Evolutionary conservation across 2,329 filamentous ascomycete genomes (phyloP).

Genomic region (Aspergillus latus): DNA sequence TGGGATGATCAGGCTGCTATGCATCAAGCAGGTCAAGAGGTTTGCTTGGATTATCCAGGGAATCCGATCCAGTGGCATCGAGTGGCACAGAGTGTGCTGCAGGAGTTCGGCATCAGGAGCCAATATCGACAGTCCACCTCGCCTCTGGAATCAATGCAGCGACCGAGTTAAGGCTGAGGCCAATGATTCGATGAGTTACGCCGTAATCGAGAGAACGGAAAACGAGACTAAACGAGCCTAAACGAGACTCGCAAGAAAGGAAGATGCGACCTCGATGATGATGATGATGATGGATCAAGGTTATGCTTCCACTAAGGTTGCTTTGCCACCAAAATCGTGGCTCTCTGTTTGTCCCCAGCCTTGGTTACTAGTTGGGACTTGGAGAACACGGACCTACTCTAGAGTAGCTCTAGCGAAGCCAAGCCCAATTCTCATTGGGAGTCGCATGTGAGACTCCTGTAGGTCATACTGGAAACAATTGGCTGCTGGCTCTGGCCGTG

Average conservation of each 20-base stretch:
- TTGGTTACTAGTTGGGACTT: constrained; percentile 14
- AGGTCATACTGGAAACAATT: background rate
- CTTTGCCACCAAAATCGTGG: constrained; percentile 8
- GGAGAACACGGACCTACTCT: constrained; percentile 16
- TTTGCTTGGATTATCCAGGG: background rate
- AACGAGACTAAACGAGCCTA: background rate
- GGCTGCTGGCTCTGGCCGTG: background rate
- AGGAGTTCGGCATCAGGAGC: background rate
- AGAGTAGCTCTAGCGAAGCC: constrained; percentile 10
- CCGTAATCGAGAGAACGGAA: background rate
- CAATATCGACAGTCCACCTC: background rate
- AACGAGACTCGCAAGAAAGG: background rate
- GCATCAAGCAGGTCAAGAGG: constrained; percentile 14
- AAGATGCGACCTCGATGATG: background rate
- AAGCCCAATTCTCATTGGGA: background rate
- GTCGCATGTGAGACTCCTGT: constrained; percentile 4
- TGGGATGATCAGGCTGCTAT: constrained; percentile 21
- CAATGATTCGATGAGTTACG: background rate
- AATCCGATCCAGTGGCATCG: background rate
- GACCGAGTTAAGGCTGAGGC: background rate
- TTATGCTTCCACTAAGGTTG: background rate
- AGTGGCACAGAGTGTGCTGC: background rate
- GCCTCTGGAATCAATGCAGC: background rate
- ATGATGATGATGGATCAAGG: background rate
- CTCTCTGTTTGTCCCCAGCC: constrained; percentile 1